Evolutionary conservation across 139 green algal genomes (phyloP).

Genomic region (Coelastrella sp.): DNA sequence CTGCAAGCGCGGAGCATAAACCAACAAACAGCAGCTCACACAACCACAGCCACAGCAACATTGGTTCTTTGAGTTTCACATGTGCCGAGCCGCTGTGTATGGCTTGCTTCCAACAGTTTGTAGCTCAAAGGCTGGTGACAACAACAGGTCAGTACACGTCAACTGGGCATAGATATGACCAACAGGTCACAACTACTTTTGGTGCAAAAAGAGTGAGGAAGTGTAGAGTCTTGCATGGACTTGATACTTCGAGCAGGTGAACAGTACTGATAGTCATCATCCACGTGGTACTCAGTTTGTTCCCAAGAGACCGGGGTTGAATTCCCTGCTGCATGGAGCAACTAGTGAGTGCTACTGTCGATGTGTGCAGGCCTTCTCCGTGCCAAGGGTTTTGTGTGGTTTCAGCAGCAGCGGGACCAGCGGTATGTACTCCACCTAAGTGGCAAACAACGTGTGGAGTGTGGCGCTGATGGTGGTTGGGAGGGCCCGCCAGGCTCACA

Average conservation of each 20-base stretch:
- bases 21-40: not conserved
- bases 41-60: constrained; percentile 23
- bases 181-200: not conserved
- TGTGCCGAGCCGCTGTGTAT: constrained; percentile 33
- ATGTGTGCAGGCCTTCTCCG: constrained; percentile 53
- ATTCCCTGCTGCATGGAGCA: no score
- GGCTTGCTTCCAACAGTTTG: constrained; percentile 45
- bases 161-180: not conserved
- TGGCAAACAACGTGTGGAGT: constrained; percentile 55
- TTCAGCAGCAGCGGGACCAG: constrained; percentile 30
- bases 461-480: constrained; percentile 43
- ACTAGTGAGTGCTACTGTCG: no score
- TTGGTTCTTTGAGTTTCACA: constrained; percentile 33
- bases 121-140: not conserved
- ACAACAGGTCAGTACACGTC: not conserved
- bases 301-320: no score
- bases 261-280: no score
- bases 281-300: no score
- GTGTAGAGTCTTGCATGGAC: no score
- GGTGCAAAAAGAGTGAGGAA: not conserved
- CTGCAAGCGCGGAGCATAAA: not conserved
- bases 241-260: no score
- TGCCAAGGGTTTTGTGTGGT: constrained; percentile 63
- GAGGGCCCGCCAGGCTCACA: constrained; percentile 29
- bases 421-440: constrained; percentile 62